Evolutionary conservation across 805 yeast genomes (phyloP), one percentile per base, ranked within the genome.

Genomic region (Torulaspora quercuum): DNA sequence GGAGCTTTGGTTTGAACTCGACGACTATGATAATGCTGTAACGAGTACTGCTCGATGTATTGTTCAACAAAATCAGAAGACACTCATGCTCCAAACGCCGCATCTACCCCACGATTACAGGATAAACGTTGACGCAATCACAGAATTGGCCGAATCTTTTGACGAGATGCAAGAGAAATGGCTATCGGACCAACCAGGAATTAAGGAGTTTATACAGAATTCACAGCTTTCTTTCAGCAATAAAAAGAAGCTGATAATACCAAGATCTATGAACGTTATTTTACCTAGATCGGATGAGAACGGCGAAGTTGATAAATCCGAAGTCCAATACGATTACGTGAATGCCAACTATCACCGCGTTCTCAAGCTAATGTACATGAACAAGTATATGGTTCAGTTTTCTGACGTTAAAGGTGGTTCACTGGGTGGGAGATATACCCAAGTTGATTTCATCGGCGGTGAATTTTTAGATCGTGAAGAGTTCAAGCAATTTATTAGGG

Each of bases 151-250:
- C 4, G 39, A 37, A 31, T 37, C 45, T 4, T 41, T 43, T 10
- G 53, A 50, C 29, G 27, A 41, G 40, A 21, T 49, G 45, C 16
- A 55, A 61, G 18, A 47, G 35, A 33, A 57, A 55, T 52, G 70
- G 69, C 52, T 49, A 50, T 17, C 50, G 45, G 50, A 46, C 11
- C 77, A 73, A 49, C 71, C 70, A 1, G 76, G 73, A 2, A 42
- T 73, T n/a, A 53, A 50, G 27, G 43, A 50, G 15, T 73, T 70
- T 44, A 60, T 74, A 39, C 40, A 44, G 3, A 29, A 41, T 8
- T 39, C 53, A 6, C 39, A 38, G 12, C 38, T 53, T 10, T 29
- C 47, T 17, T 50, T 49, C 37, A 37, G 35, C 14, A 40, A 38
- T 10, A 45, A 33, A 11, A 42, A 39, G 23, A 46, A 37, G 13